Evolutionary conservation across 208 protist species (phyloP), one percentile per base, ranked within the genome.

Genomic region (Acanthamoeba divionensis): DNA sequence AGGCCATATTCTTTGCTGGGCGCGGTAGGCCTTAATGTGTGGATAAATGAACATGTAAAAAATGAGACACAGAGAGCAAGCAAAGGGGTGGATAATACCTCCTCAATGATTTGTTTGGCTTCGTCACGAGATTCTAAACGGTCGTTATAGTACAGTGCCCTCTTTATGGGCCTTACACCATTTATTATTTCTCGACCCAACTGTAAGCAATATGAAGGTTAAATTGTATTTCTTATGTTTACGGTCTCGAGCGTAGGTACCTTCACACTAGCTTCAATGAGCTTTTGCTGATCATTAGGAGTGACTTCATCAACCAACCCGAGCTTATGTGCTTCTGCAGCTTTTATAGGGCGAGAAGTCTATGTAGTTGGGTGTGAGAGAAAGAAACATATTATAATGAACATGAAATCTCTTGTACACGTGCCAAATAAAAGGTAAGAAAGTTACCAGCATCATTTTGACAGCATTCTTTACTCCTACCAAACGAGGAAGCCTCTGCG

Each of bases 401-500:
- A 18, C 18, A n/a, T 13, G 52, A 57, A 18, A 18, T 18, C 18
- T 13, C 18, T 18, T 57, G 18, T 38, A 31, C 63, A 15, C 7
- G 60, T 7, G 9, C 6, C 29, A 10, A 91, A 13, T 94, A 92
- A 29, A 95, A 92, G 10, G 97, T 91, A n/a, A 95, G n/a, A n/a
- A n/a, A n/a, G 10, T 6, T n/a, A 95, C n/a, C 92, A 95, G 29
- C 96, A 97, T 97, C 41, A 98, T 54, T 90, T 98, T 94, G 83
- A 96, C 93, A n/a, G 97, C 96, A 36, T 91, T 91, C 48, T 92
- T 91, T n/a, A 97, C 79, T 31, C 97, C 97, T 15, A 98, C 90
- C 18, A 96, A 83, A 13, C 92, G 79, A 1, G 96, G 95, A 2
- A 97, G 92, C 9, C 96, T 92, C 55, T 96, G 94, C 5, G 97